A percentile compares a stretch with the other conserved stretches of the same genome.
Conservation (phyloP, 2,329 filamentous ascomycete species). For the Trichoderma endophyticum region DNA sequence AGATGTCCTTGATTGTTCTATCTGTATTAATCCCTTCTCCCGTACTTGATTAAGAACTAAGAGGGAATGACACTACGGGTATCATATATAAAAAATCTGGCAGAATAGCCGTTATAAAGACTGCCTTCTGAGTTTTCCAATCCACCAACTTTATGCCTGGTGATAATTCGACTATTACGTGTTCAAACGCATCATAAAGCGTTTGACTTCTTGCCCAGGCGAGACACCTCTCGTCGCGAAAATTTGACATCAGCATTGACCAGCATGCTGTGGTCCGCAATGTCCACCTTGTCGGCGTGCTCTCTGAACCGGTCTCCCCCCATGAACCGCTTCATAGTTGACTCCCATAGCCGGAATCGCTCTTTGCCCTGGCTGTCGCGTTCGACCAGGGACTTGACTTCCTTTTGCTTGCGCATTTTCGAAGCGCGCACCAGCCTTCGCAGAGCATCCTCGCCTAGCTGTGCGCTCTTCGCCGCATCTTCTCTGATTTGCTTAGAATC, state of each 20-base stretch:
- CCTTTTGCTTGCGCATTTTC: constrained; percentile 63
- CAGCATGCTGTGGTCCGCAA: constrained; percentile 62
- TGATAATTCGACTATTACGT: not conserved
- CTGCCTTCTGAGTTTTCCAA: not conserved
- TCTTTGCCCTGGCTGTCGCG: constrained; percentile 51
- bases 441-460: constrained; percentile 61
- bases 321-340: constrained; percentile 57
- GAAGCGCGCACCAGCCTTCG: constrained; percentile 58
- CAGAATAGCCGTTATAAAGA: not conserved
- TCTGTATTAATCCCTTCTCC: not conserved
- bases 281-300: constrained; percentile 44
- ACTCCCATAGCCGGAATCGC: constrained; percentile 59
- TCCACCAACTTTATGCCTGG: not conserved
- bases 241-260: constrained; percentile 56
- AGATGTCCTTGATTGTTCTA: not conserved
- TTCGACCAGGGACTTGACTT: constrained; percentile 55
- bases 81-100: not conserved
- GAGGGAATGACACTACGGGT: not conserved
- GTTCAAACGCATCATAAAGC: not conserved
- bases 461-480: constrained; percentile 57
- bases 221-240: constrained; percentile 51
- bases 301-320: constrained; percentile 30
- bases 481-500: constrained; percentile 58
- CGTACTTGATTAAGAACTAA: not conserved
- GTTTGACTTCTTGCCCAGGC: constrained; percentile 36